A percentile compares a stretch with the other conserved stretches of the same genome.
These are phyloP conservation scores for Lactarius indigo DNA, from an alignment of 768 basidiomycete genomes.

Conservation along the genomic window DNA sequence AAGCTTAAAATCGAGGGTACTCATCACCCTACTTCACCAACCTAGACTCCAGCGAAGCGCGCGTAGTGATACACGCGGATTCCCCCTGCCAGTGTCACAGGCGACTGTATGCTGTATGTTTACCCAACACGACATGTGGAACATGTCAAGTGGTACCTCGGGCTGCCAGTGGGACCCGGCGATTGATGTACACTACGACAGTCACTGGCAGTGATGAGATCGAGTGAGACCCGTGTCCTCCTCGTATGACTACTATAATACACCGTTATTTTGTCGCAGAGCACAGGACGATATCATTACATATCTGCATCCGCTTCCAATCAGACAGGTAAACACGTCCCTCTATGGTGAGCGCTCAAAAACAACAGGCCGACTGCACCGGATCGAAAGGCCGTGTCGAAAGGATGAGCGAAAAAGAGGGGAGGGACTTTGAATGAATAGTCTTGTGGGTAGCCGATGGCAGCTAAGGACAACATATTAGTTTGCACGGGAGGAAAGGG, in stretches of 20 bases:
- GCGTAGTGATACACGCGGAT: background rate
- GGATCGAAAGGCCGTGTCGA: too few relatives aligned
- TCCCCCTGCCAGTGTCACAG: background rate
- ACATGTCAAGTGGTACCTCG: background rate
- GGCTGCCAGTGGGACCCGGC: background rate
- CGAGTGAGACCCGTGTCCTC: too few relatives aligned
- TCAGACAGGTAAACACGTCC: too few relatives aligned
- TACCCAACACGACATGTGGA: background rate
- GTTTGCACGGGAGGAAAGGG: too few relatives aligned
- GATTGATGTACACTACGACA: background rate
- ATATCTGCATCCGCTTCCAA: too few relatives aligned
- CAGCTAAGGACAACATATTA: too few relatives aligned
- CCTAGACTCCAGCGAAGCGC: slow-evolving; percentile 2
- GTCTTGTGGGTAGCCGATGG: too few relatives aligned
- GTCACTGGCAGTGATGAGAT: background rate
- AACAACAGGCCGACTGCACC: too few relatives aligned
- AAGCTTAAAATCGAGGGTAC: background rate
- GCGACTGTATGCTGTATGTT: background rate
- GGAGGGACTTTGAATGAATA: too few relatives aligned
- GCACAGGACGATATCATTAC: too few relatives aligned
- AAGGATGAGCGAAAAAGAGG: too few relatives aligned
- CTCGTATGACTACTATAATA: background rate
- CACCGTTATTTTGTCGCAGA: background rate
- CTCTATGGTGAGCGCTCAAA: too few relatives aligned
- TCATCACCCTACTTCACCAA: background rate